A percentile compares a stretch with the other conserved stretches of the same genome.
Conservation (phyloP, 306 rosid species). For the Glycine soja region DNA sequence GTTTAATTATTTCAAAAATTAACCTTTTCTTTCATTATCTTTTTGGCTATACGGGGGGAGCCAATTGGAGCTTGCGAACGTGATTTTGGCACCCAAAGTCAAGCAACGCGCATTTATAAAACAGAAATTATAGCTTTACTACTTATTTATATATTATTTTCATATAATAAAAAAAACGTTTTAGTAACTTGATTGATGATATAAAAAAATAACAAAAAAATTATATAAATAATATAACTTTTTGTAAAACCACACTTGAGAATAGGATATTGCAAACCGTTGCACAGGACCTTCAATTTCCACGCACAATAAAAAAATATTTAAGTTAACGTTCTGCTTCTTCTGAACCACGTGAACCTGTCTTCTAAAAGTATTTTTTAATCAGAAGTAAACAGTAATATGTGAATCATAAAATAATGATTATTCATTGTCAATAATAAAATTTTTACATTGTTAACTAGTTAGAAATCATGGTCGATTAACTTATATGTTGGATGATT, state of each 20-base stretch:
- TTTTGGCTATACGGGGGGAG: conserved; percentile 1
- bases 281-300: too few relatives aligned
- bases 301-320: too few relatives aligned
- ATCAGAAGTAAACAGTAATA: not conserved
- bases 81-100: conserved; percentile 42
- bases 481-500: too few relatives aligned
- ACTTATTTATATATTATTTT: not conserved
- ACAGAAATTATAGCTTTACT: not conserved
- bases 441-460: too few relatives aligned
- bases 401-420: too few relatives aligned
- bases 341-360: conserved; percentile 56
- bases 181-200: not conserved
- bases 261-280: too few relatives aligned
- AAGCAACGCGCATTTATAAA: not conserved
- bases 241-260: too few relatives aligned
- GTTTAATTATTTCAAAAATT: not conserved
- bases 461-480: too few relatives aligned
- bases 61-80: conserved; percentile 41
- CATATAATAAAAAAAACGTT: not conserved
- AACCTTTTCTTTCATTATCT: conserved; percentile 8
- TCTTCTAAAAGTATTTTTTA: conserved; percentile 27
- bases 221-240: too few relatives aligned
- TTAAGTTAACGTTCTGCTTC: not conserved
- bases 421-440: too few relatives aligned
- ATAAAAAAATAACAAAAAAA: not conserved